Evolutionary conservation across 805 yeast species (phyloP).

Genomic region (Citeromyces matritensis): DNA sequence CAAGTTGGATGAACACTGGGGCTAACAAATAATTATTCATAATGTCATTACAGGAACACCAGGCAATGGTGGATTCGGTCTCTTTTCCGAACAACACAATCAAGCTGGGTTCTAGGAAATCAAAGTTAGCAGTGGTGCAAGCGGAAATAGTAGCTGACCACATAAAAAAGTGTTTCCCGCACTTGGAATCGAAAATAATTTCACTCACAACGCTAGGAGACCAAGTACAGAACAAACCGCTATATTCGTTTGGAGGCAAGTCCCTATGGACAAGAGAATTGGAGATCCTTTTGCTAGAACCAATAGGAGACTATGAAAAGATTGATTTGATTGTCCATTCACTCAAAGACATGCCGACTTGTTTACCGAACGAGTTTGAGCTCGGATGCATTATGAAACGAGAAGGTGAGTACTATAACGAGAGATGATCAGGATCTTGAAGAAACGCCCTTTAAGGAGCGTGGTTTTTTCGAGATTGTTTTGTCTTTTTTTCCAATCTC

Average conservation of each 20-base stretch:
- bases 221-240: slow-evolving; percentile 68
- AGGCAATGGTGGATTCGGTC: no score
- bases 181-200: slow-evolving; percentile 55
- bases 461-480: neutral
- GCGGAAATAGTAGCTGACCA: slow-evolving; percentile 53
- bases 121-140: slow-evolving; percentile 79
- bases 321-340: slow-evolving; percentile 89
- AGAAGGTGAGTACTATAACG: slow-evolving; percentile 24
- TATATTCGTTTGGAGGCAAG: slow-evolving; percentile 93
- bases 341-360: slow-evolving; percentile 82
- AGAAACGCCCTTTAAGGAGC: neutral
- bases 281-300: slow-evolving; percentile 57
- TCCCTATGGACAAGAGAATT: slow-evolving; percentile 93
- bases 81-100: slow-evolving; percentile 3
- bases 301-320: slow-evolving; percentile 46
- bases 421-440: neutral
- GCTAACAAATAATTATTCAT: no score
- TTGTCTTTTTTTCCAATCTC: slow-evolving; percentile 1
- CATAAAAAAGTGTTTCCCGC: slow-evolving; percentile 47
- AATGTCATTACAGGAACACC: no score
- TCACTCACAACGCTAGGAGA: slow-evolving; percentile 86
- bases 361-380: slow-evolving; percentile 78
- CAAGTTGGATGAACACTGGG: no score
- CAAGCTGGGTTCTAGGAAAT: slow-evolving; percentile 78
- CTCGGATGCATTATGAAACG: slow-evolving; percentile 77